Percentiles rank a stretch among this genome's conserved stretches.
Evolutionary conservation across 805 yeast species (phyloP).

Genomic region (Hanseniaspora clermontiae): DNA sequence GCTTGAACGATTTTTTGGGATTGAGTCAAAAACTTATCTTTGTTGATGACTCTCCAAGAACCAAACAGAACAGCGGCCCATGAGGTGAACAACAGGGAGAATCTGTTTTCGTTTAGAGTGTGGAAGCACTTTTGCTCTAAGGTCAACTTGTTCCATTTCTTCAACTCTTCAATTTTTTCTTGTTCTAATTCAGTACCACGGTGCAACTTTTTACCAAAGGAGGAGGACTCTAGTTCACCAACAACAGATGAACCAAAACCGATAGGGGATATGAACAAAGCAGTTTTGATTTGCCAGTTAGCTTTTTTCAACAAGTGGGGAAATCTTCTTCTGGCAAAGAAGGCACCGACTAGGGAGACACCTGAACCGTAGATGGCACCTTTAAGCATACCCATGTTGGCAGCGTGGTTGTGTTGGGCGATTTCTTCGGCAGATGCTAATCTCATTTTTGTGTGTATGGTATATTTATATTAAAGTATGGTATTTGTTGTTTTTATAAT

Average conservation of each 20-base stretch:
- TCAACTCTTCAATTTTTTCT: conserved; percentile 34
- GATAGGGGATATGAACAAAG: conserved; percentile 56
- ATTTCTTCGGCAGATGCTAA: conserved; percentile 52
- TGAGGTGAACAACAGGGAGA: conserved; percentile 52
- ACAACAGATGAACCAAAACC: conserved; percentile 46
- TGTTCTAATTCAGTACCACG: conserved; percentile 33
- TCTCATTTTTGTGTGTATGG: conserved; percentile 39
- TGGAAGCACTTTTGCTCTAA: conserved; percentile 39
- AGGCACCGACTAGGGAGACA: conserved; percentile 44
- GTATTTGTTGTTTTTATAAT: no score
- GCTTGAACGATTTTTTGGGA: conserved; percentile 78
- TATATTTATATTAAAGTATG: background rate
- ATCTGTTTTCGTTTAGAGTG: conserved; percentile 42
- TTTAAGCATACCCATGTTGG: conserved; percentile 46
- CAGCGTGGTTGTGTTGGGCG: conserved; percentile 48
- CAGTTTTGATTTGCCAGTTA: conserved; percentile 51
- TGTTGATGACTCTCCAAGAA: conserved; percentile 61
- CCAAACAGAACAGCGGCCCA: conserved; percentile 78
- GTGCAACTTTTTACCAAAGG: conserved; percentile 51
- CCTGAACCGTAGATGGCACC: conserved; percentile 48
- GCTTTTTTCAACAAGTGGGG: conserved; percentile 34
- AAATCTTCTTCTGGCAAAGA: conserved; percentile 36
- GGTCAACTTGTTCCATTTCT: conserved; percentile 41
- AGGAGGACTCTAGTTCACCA: conserved; percentile 60
- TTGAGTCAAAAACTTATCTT: conserved; percentile 59